phyloP scores from a whole-genome alignment of 164 flowering plant species.

The Warburgia ugandensis region DNA sequence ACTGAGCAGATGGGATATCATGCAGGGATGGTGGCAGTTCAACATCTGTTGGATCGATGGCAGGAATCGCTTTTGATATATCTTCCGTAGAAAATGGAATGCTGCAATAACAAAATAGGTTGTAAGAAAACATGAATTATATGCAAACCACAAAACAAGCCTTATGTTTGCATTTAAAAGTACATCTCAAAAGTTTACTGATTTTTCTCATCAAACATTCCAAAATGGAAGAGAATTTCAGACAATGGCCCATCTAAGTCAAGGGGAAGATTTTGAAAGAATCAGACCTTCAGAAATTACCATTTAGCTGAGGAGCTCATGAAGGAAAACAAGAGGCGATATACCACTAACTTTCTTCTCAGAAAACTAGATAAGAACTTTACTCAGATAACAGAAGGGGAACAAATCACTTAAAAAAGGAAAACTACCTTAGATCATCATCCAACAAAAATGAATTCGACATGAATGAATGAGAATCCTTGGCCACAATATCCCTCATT shows the following conservation, averaged over 20 bases:
- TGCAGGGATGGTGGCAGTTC: slow-evolving; percentile 50
- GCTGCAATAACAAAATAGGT: slow-evolving; percentile 33
- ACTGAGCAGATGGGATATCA: slow-evolving; percentile 56
- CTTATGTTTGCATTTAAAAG: too few species aligned
- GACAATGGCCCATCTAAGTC: too few species aligned
- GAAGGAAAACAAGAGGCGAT: too few species aligned
- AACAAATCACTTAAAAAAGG: neutral
- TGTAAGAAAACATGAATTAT: neutral
- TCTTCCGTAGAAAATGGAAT: slow-evolving; percentile 96
- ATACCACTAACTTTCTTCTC: neutral
- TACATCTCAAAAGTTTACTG: too few species aligned
- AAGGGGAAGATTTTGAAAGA: neutral
- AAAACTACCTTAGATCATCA: slow-evolving; percentile 82
- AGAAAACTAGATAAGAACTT: neutral
- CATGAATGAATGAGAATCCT: slow-evolving; percentile 67
- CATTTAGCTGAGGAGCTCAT: too few species aligned
- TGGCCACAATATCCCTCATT: slow-evolving; percentile 81
- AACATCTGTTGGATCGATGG: slow-evolving; percentile 52
- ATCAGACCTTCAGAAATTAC: too few species aligned
- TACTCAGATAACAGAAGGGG: neutral
- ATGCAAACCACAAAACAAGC: neutral
- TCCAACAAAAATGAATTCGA: slow-evolving; percentile 94
- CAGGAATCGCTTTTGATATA: slow-evolving; percentile 82
- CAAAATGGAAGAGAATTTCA: too few species aligned
- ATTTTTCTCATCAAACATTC: too few species aligned